phyloP scores from a whole-genome alignment of 371 early-diverging fungal genomes.

The Haplosporangium sp. region DNA sequence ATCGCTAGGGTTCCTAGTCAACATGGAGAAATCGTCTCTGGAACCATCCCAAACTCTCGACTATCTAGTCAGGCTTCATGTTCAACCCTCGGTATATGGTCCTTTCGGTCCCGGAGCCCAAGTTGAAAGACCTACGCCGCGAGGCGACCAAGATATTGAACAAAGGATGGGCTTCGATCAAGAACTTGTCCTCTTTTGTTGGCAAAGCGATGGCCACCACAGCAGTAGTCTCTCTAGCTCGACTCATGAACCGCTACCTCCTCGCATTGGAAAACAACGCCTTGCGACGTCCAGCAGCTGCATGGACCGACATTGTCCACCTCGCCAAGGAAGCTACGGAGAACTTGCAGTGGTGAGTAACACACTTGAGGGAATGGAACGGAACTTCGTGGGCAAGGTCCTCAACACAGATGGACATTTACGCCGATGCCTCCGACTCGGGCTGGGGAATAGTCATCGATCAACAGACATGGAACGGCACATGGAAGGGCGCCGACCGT shows the following conservation, averaged over 20 bases:
- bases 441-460: conserved; percentile 16
- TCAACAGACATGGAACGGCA: not conserved
- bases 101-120: conserved; percentile 30
- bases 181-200: conserved; percentile 32
- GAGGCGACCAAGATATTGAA: conserved; percentile 21
- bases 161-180: conserved; percentile 10
- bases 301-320: too few species aligned
- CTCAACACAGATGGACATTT: conserved; percentile 22
- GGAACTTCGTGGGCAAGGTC: conserved; percentile 26
- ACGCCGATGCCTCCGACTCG: conserved; percentile 14
- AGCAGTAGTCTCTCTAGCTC: conserved; percentile 39
- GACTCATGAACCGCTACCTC: conserved; percentile 25
- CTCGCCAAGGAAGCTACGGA: too few species aligned
- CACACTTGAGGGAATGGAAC: conserved; percentile 38
- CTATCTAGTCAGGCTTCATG: conserved; percentile 45
- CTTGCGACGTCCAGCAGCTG: too few species aligned
- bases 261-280: conserved; percentile 18
- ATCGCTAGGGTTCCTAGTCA: conserved; percentile 39
- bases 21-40: conserved; percentile 36
- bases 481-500: conserved; percentile 1
- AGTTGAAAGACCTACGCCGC: conserved; percentile 42
- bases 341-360: conserved; percentile 53
- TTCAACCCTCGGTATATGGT: conserved; percentile 43
- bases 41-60: conserved; percentile 40
- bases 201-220: conserved; percentile 46